A percentile compares a stretch with the other conserved stretches of the same genome.
Evolutionary conservation across 345 rosid genomes (phyloP).

Genomic region (Populus nigra): DNA sequence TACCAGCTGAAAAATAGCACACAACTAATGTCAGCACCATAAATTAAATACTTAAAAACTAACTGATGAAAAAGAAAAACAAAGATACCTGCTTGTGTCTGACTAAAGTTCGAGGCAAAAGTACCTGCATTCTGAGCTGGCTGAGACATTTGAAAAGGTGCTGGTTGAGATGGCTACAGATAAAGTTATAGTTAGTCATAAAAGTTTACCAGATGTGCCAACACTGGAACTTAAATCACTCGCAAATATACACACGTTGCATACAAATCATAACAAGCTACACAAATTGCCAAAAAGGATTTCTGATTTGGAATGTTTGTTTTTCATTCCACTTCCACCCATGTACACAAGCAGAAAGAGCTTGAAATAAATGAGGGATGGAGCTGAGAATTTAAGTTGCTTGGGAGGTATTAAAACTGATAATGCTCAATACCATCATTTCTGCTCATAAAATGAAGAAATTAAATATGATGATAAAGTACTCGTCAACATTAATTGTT

Average conservation of each 20-base stretch:
- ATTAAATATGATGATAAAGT: slow-evolving; percentile 1
- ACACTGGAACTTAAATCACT: background rate
- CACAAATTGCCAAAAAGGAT: background rate
- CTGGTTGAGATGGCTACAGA: slow-evolving; percentile 43
- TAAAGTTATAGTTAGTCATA: slow-evolving; percentile 1
- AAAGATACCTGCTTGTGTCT: slow-evolving; percentile 50
- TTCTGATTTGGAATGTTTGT: background rate
- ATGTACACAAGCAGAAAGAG: background rate
- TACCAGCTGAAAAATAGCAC: slow-evolving; percentile 35
- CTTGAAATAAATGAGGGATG: background rate
- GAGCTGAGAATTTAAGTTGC: background rate
- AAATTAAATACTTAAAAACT: background rate
- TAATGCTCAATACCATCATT: background rate
- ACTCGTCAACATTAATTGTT: background rate
- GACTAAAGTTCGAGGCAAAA: slow-evolving; percentile 56
- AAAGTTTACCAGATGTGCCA: slow-evolving; percentile 12
- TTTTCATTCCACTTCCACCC: background rate
- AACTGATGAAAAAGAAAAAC: background rate
- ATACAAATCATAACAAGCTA: background rate
- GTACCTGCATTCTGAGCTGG: slow-evolving; percentile 48
- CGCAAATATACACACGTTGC: background rate
- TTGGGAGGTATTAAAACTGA: background rate
- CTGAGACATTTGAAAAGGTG: slow-evolving; percentile 49
- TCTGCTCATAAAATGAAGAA: background rate
- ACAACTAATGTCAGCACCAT: slow-evolving; percentile 11